Percentiles rank a stretch among this genome's conserved stretches.
Evolutionary conservation across 2,329 filamentous ascomycete species (phyloP).

Genomic region (Aspergillus ustus): DNA sequence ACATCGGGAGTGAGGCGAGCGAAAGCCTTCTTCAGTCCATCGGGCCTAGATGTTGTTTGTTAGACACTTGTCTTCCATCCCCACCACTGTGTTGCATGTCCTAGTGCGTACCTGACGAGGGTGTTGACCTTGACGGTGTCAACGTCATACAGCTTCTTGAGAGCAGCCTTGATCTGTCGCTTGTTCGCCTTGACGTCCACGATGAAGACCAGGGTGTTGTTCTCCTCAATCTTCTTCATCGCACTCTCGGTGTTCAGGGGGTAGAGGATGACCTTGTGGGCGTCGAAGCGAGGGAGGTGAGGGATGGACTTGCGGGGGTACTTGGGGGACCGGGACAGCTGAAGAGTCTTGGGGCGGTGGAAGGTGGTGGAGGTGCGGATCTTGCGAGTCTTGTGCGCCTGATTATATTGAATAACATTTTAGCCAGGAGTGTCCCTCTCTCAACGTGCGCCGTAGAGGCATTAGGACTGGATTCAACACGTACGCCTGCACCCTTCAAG

Average conservation of each 20-base stretch:
- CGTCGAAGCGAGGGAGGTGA: slow-evolving; percentile 88
- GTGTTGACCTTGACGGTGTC: slow-evolving; percentile 99
- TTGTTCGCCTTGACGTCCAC: slow-evolving; percentile 98
- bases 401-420: slow-evolving; percentile 27
- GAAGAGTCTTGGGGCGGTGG: slow-evolving; percentile 96
- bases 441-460: not conserved
- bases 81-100: not conserved
- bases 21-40: slow-evolving; percentile 99
- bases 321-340: slow-evolving; percentile 87
- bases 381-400: slow-evolving; percentile 90
- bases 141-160: slow-evolving; percentile 99
- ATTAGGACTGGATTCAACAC: slow-evolving; percentile 56
- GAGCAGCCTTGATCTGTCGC: slow-evolving; percentile 95
- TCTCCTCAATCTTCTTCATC: slow-evolving; percentile 99
- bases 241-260: slow-evolving; percentile 99
- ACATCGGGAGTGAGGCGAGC: slow-evolving; percentile 94
- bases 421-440: slow-evolving; percentile 15
- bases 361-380: slow-evolving; percentile 91
- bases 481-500: slow-evolving; percentile 95
- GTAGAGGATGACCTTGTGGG: slow-evolving; percentile 97
- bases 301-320: slow-evolving; percentile 96
- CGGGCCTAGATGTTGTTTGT: slow-evolving; percentile 64
- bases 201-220: slow-evolving; percentile 99
- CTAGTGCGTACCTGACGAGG: slow-evolving; percentile 77
- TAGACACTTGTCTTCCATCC: slow-evolving; percentile 1